Conservation (phyloP, 2,329 filamentous ascomycete genomes). For the Alternaria dauci region DNA sequence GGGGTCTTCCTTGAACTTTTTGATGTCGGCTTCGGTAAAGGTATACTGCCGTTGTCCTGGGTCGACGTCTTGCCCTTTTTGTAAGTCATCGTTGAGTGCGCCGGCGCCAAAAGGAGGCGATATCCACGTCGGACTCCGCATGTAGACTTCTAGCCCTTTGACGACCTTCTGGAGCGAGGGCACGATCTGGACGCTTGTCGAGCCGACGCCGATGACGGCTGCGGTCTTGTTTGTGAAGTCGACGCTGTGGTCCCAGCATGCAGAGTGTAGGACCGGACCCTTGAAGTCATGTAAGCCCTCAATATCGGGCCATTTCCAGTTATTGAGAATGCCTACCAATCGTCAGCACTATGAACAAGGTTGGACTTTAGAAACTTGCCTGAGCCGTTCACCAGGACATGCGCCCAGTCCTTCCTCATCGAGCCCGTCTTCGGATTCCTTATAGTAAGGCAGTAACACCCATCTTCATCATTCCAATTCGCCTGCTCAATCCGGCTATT, state of each 20-base stretch:
- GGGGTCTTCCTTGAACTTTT: slow-evolving; percentile 67
- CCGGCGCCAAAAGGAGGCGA: slow-evolving; percentile 50
- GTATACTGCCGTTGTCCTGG: slow-evolving; percentile 55
- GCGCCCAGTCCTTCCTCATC: slow-evolving; percentile 45
- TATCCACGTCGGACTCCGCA: slow-evolving; percentile 54
- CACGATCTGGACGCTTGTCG: slow-evolving; percentile 48
- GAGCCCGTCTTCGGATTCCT: slow-evolving; percentile 46
- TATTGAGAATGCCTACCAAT: slow-evolving; percentile 54
- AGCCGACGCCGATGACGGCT: slow-evolving; percentile 47
- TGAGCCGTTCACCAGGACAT: slow-evolving; percentile 56
- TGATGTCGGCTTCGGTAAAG: slow-evolving; percentile 62
- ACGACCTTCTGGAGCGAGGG: slow-evolving; percentile 51
- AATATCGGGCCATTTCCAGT: slow-evolving; percentile 56
- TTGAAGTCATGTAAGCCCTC: slow-evolving; percentile 54
- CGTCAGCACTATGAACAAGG: slow-evolving; percentile 43
- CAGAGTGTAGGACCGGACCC: slow-evolving; percentile 56
- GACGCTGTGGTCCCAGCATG: slow-evolving; percentile 54
- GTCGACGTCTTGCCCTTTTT: slow-evolving; percentile 49
- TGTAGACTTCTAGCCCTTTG: slow-evolving; percentile 48
- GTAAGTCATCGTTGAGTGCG: slow-evolving; percentile 43
- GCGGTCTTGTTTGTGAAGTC: slow-evolving; percentile 43
- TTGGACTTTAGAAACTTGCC: slow-evolving; percentile 34
- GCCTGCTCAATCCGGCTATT: slow-evolving; percentile 56
- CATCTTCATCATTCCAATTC: slow-evolving; percentile 54
- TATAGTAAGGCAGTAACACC: slow-evolving; percentile 52